Percentiles rank a stretch among this genome's conserved stretches.
Conservation (phyloP, 495 filamentous ascomycete species). For the Astrothelium subdiscretum region DNA sequence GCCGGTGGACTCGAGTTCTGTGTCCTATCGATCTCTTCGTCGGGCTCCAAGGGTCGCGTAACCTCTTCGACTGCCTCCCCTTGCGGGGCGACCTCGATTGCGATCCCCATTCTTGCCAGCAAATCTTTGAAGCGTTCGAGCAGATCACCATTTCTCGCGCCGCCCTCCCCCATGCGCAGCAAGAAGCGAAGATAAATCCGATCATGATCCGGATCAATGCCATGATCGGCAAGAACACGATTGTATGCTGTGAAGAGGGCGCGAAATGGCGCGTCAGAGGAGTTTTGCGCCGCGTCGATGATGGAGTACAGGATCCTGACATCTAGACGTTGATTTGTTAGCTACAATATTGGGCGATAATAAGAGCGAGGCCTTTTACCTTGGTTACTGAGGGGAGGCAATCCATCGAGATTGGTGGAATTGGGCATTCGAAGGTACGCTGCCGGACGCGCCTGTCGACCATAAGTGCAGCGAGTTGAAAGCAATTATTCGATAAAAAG, state of each 20-base stretch:
- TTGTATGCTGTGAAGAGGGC: slow-evolving; percentile 76
- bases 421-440: slow-evolving; percentile 21
- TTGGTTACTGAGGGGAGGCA: slow-evolving; percentile 42
- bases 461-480: not conserved
- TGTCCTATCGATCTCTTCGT: slow-evolving; percentile 22
- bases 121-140: slow-evolving; percentile 56
- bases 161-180: slow-evolving; percentile 60
- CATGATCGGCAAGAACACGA: slow-evolving; percentile 52
- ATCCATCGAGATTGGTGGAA: slow-evolving; percentile 15
- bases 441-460: slow-evolving; percentile 11
- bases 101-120: slow-evolving; percentile 54
- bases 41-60: slow-evolving; percentile 18
- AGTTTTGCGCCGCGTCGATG: slow-evolving; percentile 54
- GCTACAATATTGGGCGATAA: not conserved
- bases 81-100: slow-evolving; percentile 46
- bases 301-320: slow-evolving; percentile 68
- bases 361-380: slow-evolving; percentile 33
- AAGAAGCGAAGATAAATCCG: slow-evolving; percentile 64
- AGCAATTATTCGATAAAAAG: not conserved
- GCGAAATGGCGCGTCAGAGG: slow-evolving; percentile 58
- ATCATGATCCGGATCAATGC: slow-evolving; percentile 58
- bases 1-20: slow-evolving; percentile 20
- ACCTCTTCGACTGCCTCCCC: slow-evolving; percentile 28
- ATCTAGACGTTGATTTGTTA: slow-evolving; percentile 37
- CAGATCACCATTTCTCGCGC: slow-evolving; percentile 31